These are phyloP conservation scores for Neofusicoccum parvum DNA, from an alignment of 2,329 filamentous ascomycete genomes.

Conservation along the genomic window DNA sequence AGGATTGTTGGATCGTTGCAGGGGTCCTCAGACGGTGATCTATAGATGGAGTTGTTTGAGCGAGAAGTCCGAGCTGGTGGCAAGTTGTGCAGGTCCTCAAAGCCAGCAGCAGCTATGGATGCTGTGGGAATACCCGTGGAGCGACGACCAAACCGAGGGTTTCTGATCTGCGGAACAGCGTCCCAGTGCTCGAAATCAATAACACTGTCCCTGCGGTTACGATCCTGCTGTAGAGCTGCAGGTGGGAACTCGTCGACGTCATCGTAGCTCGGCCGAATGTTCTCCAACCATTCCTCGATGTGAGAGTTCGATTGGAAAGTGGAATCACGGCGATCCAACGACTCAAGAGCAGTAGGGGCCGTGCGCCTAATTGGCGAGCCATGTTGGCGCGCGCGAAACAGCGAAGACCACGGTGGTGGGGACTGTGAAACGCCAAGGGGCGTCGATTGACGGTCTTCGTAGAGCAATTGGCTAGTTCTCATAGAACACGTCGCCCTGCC, in stretches of 20 bases:
- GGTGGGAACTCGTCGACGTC: background rate
- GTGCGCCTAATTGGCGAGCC: background rate
- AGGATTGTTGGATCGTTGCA: background rate
- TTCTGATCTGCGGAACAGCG: background rate
- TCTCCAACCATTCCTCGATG: conserved; percentile 3
- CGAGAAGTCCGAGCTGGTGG: background rate
- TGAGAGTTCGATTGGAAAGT: background rate
- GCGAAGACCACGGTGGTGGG: background rate
- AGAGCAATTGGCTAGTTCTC: background rate
- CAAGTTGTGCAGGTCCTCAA: background rate
- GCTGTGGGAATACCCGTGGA: background rate
- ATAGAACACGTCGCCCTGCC: background rate
- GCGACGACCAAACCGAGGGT: background rate
- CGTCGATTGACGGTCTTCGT: background rate
- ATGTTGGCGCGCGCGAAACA: conserved; percentile 17
- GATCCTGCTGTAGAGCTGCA: background rate
- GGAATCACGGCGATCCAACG: background rate
- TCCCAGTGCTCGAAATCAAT: background rate
- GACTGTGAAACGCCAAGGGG: conserved; percentile 1
- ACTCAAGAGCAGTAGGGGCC: background rate
- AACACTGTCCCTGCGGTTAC: background rate
- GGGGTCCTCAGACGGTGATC: background rate
- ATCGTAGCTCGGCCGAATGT: background rate
- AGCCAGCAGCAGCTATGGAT: background rate
- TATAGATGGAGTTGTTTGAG: background rate